Evolutionary conservation across 2,329 filamentous ascomycete genomes (phyloP).

Genomic region (Penicillium frequentans): DNA sequence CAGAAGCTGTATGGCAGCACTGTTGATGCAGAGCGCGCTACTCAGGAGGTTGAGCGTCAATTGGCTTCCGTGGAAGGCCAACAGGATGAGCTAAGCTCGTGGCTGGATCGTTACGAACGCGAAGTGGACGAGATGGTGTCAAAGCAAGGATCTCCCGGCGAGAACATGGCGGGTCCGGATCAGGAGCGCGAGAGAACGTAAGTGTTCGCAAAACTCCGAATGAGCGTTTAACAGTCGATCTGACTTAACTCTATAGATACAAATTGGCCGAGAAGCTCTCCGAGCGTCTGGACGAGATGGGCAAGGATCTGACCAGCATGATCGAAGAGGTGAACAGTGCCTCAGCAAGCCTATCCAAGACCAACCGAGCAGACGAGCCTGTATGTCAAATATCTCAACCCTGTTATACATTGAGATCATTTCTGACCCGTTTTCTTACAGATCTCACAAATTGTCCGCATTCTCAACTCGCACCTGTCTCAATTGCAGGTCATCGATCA

Average conservation of each 20-base stretch:
- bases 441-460: constrained; percentile 92
- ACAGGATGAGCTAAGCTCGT: constrained; percentile 84
- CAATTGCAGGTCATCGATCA: constrained; percentile 93
- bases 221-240: background rate
- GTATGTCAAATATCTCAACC: constrained; percentile 54
- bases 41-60: constrained; percentile 90
- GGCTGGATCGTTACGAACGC: constrained; percentile 86
- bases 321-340: constrained; percentile 97
- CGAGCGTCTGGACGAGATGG: constrained; percentile 89
- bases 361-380: constrained; percentile 81
- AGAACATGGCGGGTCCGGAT: constrained; percentile 81
- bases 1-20: constrained; percentile 89
- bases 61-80: constrained; percentile 85
- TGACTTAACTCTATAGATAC: constrained; percentile 53
- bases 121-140: constrained; percentile 88
- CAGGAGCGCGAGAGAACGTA: constrained; percentile 92
- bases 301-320: constrained; percentile 89
- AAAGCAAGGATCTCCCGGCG: constrained; percentile 72
- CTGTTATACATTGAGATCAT: background rate
- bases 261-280: constrained; percentile 92
- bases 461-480: constrained; percentile 87
- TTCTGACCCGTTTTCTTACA: constrained; percentile 41
- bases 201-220: constrained; percentile 28
- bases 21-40: constrained; percentile 89
- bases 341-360: constrained; percentile 85